Percentiles rank a stretch among this genome's conserved stretches.
phyloP scores from a whole-genome alignment of 805 yeast genomes.

The Lipomyces orientalis region DNA sequence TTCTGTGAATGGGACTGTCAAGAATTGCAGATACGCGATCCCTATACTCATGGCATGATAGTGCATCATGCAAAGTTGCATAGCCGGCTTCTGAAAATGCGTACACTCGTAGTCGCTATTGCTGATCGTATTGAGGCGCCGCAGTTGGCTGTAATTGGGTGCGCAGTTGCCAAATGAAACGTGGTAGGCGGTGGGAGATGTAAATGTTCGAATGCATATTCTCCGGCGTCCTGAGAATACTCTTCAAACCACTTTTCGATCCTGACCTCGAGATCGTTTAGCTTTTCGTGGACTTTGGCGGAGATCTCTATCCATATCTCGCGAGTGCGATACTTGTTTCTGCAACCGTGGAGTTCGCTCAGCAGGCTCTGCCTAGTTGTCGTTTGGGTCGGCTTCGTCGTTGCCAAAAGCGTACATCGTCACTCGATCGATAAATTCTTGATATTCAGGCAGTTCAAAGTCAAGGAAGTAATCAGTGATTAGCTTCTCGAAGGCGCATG shows the following conservation, averaged over 20 bases:
- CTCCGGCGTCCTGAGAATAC: neutral
- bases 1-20: neutral
- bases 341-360: constrained; percentile 5
- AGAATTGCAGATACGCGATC: constrained; percentile 10
- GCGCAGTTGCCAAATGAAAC: constrained; percentile 8
- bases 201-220: neutral
- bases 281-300: neutral
- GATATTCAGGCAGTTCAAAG: constrained; percentile 18
- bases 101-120: constrained; percentile 13
- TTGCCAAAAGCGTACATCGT: constrained; percentile 9
- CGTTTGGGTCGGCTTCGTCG: neutral
- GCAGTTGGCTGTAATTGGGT: neutral
- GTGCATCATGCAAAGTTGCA: constrained; percentile 19
- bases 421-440: constrained; percentile 4
- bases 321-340: neutral
- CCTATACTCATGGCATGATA: constrained; percentile 15
- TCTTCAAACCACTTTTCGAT: constrained; percentile 10
- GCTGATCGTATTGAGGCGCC: neutral
- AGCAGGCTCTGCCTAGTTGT: neutral
- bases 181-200: neutral
- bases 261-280: constrained; percentile 10
- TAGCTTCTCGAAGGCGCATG: neutral
- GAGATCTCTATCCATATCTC: constrained; percentile 2
- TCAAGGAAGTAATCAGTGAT: constrained; percentile 8
- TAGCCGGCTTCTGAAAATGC: constrained; percentile 22